phyloP scores from a whole-genome alignment of 441 rosid genomes.

The Eutrema salsugineum region DNA sequence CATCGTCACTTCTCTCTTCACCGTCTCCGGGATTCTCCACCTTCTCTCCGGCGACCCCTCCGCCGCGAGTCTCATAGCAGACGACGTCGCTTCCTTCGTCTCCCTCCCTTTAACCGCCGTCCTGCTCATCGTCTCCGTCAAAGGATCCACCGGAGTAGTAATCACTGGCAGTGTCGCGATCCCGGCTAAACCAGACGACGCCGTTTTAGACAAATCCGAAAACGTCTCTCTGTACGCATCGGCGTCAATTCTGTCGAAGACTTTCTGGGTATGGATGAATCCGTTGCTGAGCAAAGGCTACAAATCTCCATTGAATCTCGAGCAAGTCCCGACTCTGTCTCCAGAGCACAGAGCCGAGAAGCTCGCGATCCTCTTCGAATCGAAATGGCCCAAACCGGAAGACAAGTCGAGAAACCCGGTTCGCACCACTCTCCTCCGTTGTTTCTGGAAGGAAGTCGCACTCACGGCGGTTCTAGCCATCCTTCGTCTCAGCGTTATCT shows the following conservation, averaged over 20 bases:
- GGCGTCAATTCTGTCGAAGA: constrained; percentile 61
- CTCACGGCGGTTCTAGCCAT: constrained; percentile 78
- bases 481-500: constrained; percentile 67
- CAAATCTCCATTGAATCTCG: constrained; percentile 63
- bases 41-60: constrained; percentile 30
- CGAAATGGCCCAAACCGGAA: constrained; percentile 72
- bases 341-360: constrained; percentile 74
- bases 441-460: constrained; percentile 77
- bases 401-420: constrained; percentile 65
- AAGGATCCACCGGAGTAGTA: constrained; percentile 71
- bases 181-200: constrained; percentile 32
- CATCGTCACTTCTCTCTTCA: constrained; percentile 40
- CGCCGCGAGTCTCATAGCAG: constrained; percentile 36
- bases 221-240: constrained; percentile 62
- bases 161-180: constrained; percentile 28
- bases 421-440: constrained; percentile 61
- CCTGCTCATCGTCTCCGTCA: constrained; percentile 48
- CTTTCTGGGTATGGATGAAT: constrained; percentile 96
- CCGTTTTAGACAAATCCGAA: constrained; percentile 35
- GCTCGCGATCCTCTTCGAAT: constrained; percentile 59
- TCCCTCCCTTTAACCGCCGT: constrained; percentile 53
- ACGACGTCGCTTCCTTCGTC: constrained; percentile 51
- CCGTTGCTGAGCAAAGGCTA: constrained; percentile 75
- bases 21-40: constrained; percentile 52
- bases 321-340: constrained; percentile 69